These are phyloP conservation scores for Geotrichum macrosporum DNA, from an alignment of 1,139 yeast species.

Conservation along the genomic window DNA sequence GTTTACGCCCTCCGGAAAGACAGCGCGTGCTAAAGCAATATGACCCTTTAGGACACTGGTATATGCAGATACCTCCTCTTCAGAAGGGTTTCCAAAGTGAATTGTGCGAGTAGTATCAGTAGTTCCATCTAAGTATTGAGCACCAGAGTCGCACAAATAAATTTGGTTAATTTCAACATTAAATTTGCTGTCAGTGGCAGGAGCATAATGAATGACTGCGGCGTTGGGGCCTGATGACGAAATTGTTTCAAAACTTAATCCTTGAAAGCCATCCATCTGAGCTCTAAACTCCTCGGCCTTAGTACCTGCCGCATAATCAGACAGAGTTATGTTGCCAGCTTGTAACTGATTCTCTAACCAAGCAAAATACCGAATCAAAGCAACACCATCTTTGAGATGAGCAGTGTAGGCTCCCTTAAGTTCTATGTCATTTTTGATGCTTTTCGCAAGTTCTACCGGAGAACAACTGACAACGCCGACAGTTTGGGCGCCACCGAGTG, in stretches of 20 bases:
- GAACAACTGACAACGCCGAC: slow-evolving; percentile 48
- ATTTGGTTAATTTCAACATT: slow-evolving; percentile 71
- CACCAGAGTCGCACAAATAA: slow-evolving; percentile 87
- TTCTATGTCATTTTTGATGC: slow-evolving; percentile 71
- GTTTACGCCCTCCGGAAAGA: slow-evolving; percentile 82
- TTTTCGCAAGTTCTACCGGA: slow-evolving; percentile 65
- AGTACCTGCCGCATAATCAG: slow-evolving; percentile 76
- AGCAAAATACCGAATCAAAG: slow-evolving; percentile 70
- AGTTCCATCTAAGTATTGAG: slow-evolving; percentile 92
- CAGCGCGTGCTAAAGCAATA: slow-evolving; percentile 67
- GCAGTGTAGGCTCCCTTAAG: slow-evolving; percentile 70
- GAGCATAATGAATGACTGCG: slow-evolving; percentile 88
- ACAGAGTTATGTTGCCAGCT: slow-evolving; percentile 54
- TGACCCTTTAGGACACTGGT: slow-evolving; percentile 92
- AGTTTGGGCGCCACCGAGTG: slow-evolving; percentile 44
- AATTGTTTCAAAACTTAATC: slow-evolving; percentile 86
- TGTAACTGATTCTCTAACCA: slow-evolving; percentile 74
- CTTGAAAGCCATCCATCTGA: slow-evolving; percentile 53
- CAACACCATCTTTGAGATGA: slow-evolving; percentile 83
- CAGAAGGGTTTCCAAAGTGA: slow-evolving; percentile 68
- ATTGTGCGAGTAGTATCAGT: slow-evolving; percentile 94
- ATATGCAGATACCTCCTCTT: slow-evolving; percentile 67
- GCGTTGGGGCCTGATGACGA: slow-evolving; percentile 93
- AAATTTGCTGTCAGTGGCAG: slow-evolving; percentile 56
- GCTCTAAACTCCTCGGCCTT: slow-evolving; percentile 60